phyloP scores from a whole-genome alignment of 2,329 filamentous ascomycete genomes.

The Davidsoniella eucalypti region DNA sequence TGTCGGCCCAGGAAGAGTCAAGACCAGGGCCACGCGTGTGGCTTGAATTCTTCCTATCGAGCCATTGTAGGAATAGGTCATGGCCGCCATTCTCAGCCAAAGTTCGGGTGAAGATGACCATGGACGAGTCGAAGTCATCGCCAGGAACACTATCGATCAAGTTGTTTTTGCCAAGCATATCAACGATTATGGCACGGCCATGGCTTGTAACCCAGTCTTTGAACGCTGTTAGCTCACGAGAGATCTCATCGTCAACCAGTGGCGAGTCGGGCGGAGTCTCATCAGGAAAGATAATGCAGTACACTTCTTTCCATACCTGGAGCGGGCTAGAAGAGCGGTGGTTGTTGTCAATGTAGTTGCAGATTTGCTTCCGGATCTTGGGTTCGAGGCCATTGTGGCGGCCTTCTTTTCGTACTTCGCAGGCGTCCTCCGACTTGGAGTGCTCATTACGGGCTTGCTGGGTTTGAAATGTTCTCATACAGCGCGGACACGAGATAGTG shows the following conservation, averaged over 20 bases:
- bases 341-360: neutral
- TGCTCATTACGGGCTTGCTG: slow-evolving; percentile 6
- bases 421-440: slow-evolving; percentile 7
- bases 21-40: neutral
- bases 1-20: no score
- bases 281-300: slow-evolving; percentile 4
- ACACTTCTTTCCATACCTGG: slow-evolving; percentile 6
- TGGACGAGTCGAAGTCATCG: neutral
- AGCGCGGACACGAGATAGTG: slow-evolving; percentile 9
- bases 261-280: neutral
- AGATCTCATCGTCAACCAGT: neutral
- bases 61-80: neutral
- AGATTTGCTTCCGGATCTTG: neutral
- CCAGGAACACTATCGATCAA: neutral
- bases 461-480: slow-evolving; percentile 8
- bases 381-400: slow-evolving; percentile 5
- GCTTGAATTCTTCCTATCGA: neutral
- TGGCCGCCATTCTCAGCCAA: neutral
- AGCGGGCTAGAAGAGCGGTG: neutral
- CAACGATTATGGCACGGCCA: neutral
- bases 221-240: slow-evolving; percentile 4
- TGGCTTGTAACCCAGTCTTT: neutral
- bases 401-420: neutral
- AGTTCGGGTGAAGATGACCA: slow-evolving; percentile 2
- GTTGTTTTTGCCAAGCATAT: neutral